Conservation (phyloP, 2,329 filamentous ascomycete species). For the Xylaria hypoxylon region DNA sequence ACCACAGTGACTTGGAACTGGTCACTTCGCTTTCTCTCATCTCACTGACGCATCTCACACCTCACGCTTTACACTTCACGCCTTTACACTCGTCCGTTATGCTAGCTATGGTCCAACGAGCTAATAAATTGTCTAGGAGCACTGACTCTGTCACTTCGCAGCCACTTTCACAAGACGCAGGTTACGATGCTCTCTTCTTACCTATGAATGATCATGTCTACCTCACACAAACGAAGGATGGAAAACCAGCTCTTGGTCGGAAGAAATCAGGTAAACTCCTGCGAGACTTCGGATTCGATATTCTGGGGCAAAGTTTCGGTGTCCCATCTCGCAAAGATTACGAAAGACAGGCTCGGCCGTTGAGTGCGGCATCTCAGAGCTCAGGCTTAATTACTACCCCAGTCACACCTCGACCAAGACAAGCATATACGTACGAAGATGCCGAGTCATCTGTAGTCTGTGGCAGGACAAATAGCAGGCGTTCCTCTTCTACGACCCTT, state of each 20-base stretch:
- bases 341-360: slow-evolving; percentile 36
- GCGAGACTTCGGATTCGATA: slow-evolving; percentile 45
- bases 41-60: background rate
- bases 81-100: background rate
- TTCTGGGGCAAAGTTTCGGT: slow-evolving; percentile 45
- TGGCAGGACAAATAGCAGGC: slow-evolving; percentile 19
- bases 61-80: no score
- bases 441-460: background rate
- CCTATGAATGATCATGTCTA: slow-evolving; percentile 40
- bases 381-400: slow-evolving; percentile 35
- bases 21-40: background rate
- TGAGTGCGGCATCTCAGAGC: slow-evolving; percentile 37
- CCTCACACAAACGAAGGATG: slow-evolving; percentile 44
- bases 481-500: slow-evolving; percentile 29
- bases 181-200: slow-evolving; percentile 37
- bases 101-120: background rate
- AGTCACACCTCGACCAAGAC: slow-evolving; percentile 15
- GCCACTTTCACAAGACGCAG: slow-evolving; percentile 5
- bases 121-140: slow-evolving; percentile 38
- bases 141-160: slow-evolving; percentile 20
- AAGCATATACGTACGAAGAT: slow-evolving; percentile 16
- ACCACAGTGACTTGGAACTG: background rate
- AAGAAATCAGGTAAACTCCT: slow-evolving; percentile 44
- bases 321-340: slow-evolving; percentile 44
- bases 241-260: slow-evolving; percentile 45